Base-by-base conservation (phyloP, 2,329 filamentous ascomycete species). In the Colletotrichum liaoningense region DNA sequence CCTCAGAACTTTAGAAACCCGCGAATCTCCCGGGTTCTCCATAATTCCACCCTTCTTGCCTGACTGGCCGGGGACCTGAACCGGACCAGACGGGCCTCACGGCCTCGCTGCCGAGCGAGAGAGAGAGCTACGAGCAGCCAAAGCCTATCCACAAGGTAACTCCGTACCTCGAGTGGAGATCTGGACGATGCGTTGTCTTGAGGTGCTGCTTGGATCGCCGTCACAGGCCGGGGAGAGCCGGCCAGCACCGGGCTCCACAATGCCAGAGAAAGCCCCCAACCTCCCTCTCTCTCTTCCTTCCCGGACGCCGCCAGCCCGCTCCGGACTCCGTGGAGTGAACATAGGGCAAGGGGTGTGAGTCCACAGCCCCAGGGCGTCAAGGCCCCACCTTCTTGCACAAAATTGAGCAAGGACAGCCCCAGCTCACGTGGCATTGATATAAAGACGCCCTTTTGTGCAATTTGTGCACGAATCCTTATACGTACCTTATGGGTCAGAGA, bases 191-290 rank as follows among this genome's bases (percentile, higher is more conserved):
- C 70, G 60, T 46, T 73, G 66, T 73, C 33, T 52, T 49, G 19
- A 49, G 42, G 42, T 49, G 5, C 42, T 49, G 42, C 67, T 65
- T 70, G 60, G 66, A 69, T 60, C 67, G 59, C 69, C 70, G 70
- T 60, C 59, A 38, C 46, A 70, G 66, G 35, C 60, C 70, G 70
- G 70, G 70, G 66, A 70, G 66, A 56, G 70, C 70, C 70, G 70
- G 70, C 66, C 24, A 65, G 54, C 59, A 60, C 66, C 60, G 66
- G 42, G 42, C 42, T 49, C 42, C 42, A 49, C 42, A 49, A 9
- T 42, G 46, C 60, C 62, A 22, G 38, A 60, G 35, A 55, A 55
- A 60, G 59, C 54, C 42, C 42, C 66, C 66, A 65, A 54, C 42
- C 67, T 46, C 63, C 2, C 35, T 46, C 19, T 49, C 42, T 49